These are phyloP conservation scores for Cichorium intybus DNA, from an alignment of 140 eudicot species.

Conservation along the genomic window DNA sequence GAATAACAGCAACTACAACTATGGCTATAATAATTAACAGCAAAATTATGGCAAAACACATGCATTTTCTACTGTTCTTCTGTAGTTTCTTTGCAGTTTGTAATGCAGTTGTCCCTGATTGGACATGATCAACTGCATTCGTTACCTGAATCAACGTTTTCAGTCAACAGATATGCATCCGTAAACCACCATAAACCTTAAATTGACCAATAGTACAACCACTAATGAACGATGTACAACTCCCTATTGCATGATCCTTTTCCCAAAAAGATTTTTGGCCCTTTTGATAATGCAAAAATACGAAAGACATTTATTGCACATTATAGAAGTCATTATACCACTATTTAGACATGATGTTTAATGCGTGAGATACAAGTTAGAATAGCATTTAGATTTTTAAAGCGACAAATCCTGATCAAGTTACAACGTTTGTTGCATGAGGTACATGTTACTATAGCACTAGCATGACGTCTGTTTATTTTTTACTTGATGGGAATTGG, in stretches of 20 bases:
- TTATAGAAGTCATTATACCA: no score
- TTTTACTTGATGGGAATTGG: no score
- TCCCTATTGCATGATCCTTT: background rate
- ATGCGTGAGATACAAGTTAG: no score
- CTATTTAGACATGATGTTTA: no score
- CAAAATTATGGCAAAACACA: slow-evolving; percentile 67
- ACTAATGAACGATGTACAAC: slow-evolving; percentile 12
- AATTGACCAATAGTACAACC: background rate
- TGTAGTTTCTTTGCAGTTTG: slow-evolving; percentile 77
- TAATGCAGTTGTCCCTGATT: slow-evolving; percentile 72
- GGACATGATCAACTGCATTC: slow-evolving; percentile 81
- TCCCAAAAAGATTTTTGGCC: background rate
- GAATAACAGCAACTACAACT: slow-evolving; percentile 57
- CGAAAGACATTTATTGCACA: no score
- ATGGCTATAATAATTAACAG: slow-evolving; percentile 47
- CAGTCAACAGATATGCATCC: slow-evolving; percentile 33
- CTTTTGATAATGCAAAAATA: background rate
- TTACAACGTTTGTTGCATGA: no score
- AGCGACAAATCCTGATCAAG: no score
- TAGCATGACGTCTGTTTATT: no score
- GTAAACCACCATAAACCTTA: background rate
- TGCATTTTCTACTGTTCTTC: slow-evolving; percentile 72
- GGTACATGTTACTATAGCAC: background rate
- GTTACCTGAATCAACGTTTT: slow-evolving; percentile 55
- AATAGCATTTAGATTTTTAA: no score